phyloP scores from a whole-genome alignment of 1,139 yeast species.

The Candida sanyaensis region DNA sequence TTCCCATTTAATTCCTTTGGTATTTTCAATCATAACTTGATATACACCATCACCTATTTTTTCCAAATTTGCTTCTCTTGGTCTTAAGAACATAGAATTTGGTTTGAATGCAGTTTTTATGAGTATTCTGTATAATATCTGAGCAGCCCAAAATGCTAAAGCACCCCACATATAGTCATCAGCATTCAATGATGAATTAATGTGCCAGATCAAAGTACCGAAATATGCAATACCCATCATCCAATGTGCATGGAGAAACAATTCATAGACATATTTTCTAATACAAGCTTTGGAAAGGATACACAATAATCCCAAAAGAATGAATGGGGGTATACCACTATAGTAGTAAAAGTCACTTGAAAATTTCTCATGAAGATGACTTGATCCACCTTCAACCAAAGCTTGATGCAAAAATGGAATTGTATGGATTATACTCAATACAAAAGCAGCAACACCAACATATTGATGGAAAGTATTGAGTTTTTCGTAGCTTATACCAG shows the following conservation, averaged over 20 bases:
- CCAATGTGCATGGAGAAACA: slow-evolving; percentile 62
- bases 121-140: slow-evolving; percentile 50
- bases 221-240: slow-evolving; percentile 54
- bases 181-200: slow-evolving; percentile 35
- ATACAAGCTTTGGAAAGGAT: slow-evolving; percentile 45
- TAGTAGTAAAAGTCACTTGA: slow-evolving; percentile 20
- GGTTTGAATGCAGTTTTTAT: slow-evolving; percentile 55
- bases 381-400: slow-evolving; percentile 52
- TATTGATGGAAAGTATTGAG: slow-evolving; percentile 55
- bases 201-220: slow-evolving; percentile 56
- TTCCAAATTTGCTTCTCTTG: slow-evolving; percentile 44
- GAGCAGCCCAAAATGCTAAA: slow-evolving; percentile 56
- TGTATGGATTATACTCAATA: slow-evolving; percentile 54
- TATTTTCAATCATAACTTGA: slow-evolving; percentile 43
- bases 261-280: slow-evolving; percentile 50
- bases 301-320: slow-evolving; percentile 49
- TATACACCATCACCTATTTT: slow-evolving; percentile 35
- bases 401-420: slow-evolving; percentile 54
- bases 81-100: slow-evolving; percentile 41
- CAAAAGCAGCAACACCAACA: slow-evolving; percentile 45
- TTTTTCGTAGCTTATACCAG: slow-evolving; percentile 60
- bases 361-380: slow-evolving; percentile 19
- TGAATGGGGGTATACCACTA: slow-evolving; percentile 46
- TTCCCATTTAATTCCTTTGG: slow-evolving; percentile 45
- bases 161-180: slow-evolving; percentile 58